Conservation (phyloP, 257 asterid species). For the Lycium ferocissimum region DNA sequence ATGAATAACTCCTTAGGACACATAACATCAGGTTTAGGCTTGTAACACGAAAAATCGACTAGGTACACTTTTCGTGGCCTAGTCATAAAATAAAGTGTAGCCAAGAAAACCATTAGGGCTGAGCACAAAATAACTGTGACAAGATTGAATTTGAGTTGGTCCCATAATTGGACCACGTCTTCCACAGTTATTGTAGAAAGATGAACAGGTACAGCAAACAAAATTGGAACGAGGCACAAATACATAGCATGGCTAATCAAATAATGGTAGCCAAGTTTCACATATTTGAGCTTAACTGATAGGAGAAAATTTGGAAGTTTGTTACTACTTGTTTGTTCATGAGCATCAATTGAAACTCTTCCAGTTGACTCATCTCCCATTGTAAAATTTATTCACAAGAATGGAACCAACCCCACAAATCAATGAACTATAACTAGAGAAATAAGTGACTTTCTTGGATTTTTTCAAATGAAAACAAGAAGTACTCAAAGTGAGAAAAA, state of each 20-base stretch:
- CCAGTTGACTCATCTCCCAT: slow-evolving; percentile 49
- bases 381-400: background rate
- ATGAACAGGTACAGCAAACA: slow-evolving; percentile 46
- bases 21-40: slow-evolving; percentile 52
- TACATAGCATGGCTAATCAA: slow-evolving; percentile 61
- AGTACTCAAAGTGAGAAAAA: background rate
- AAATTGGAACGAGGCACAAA: slow-evolving; percentile 48
- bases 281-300: slow-evolving; percentile 63
- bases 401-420: slow-evolving; percentile 5
- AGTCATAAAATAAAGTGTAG: slow-evolving; percentile 64
- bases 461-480: background rate
- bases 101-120: slow-evolving; percentile 54
- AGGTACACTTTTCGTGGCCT: slow-evolving; percentile 65
- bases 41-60: slow-evolving; percentile 74
- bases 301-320: slow-evolving; percentile 63
- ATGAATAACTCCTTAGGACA: slow-evolving; percentile 60
- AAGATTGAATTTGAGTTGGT: slow-evolving; percentile 59
- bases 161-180: slow-evolving; percentile 48
- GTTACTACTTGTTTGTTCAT: background rate
- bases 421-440: slow-evolving; percentile 1
- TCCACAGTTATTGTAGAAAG: slow-evolving; percentile 45
- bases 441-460: slow-evolving; percentile 14
- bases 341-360: slow-evolving; percentile 48
- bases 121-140: slow-evolving; percentile 52
- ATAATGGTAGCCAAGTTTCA: slow-evolving; percentile 73